Evolutionary conservation across 768 basidiomycete species (phyloP), one percentile per base, ranked within the genome.

Genomic region (Crassisporium funariophilum): DNA sequence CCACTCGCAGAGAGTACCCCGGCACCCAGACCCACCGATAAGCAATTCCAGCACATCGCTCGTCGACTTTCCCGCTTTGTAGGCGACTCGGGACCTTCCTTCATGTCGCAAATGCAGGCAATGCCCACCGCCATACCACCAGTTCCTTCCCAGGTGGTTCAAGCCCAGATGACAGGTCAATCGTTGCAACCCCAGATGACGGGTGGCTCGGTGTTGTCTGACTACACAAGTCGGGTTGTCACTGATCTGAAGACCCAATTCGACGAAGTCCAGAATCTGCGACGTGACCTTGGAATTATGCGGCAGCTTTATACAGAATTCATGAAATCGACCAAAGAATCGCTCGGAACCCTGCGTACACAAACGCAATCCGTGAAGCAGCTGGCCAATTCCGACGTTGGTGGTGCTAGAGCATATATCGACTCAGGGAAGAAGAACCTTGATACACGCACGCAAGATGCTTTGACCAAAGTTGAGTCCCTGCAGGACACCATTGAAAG

Each of bases 231-330:
- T 31, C 84, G 88, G 1, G 81, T 94, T 35, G 86, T 91, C 10
- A 71, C 72, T 6, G 91, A 95, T 60, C 77, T 98, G 49, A 88
- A 90, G 66, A 88, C 85, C 3, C 95, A 98, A 61, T 93, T 94
- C 60, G 91, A 95, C 65, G 94, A 97, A 60, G 87, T 98, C 11
- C 93, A 95, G 63, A 90, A 91, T 59, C 76, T 99, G 15, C 87
- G 97, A 10, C 83, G 95, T 1, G 97, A 98, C 61, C 75, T 99
- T 5, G 94, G 90, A 0, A 79, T 91, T 58, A 91, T 97, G 84
- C 83, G 94, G 3, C 95, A 98, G 69, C 72, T 97, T 20, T 98
- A 99, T 67, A 86, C 85, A 22, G 92, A 95, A 56, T 98, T 98
- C 63, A 86, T 93, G 78, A 84, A 83, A 57, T 81, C 87, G 63